Evolutionary conservation across 2,329 filamentous ascomycete genomes (phyloP), one percentile per base, ranked within the genome.

Genomic region (Nannizziopsis arthrosporioides): DNA sequence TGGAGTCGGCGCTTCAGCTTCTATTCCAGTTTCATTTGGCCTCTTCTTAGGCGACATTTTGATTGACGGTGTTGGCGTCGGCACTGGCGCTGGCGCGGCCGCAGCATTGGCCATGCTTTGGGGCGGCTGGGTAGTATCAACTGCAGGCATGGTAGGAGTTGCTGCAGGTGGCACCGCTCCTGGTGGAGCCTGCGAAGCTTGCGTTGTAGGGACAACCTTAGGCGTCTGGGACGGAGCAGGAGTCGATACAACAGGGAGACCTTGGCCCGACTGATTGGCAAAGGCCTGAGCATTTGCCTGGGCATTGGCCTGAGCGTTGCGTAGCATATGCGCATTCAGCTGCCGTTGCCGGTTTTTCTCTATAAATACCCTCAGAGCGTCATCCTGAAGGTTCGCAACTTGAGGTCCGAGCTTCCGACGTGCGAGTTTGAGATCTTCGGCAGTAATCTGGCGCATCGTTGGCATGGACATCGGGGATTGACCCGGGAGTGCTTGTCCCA

Each of bases 11-110:
- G 55, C 36, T 48, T 66, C 64, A 63, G 56, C 48, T 72, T 71
- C 56, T n/a, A 65, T 58, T 55, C 75, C 72, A 54, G 75, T 72
- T 47, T 62, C 64, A 47, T 58, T 65, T 2, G 66, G 57, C 51
- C 73, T 62, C 56, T 71, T 72, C 50, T 66, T 68, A 11, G 63
- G 54, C n/a, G 59, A 50, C 46, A 61, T 59, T 53, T 65, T 64
- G 4, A 27, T 27, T 27, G 22, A 7, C 22, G 22, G 22, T 7
- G 22, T 27, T 27, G 22, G 22, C 22, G 7, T 27, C 22, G 22
- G 22, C 22, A 27, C 7, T 27, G 56, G 45, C 43, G 59, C 37
- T 40, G 62, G 36, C 10, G 51, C 55, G 48, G 59, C 64, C 10
- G 54, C 51, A 11, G 51, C 54, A 52, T 65, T 66, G 3, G 40